Evolutionary conservation across 1,284 basidiomycete genomes (phyloP).

Genomic region (Tilletia caries): DNA sequence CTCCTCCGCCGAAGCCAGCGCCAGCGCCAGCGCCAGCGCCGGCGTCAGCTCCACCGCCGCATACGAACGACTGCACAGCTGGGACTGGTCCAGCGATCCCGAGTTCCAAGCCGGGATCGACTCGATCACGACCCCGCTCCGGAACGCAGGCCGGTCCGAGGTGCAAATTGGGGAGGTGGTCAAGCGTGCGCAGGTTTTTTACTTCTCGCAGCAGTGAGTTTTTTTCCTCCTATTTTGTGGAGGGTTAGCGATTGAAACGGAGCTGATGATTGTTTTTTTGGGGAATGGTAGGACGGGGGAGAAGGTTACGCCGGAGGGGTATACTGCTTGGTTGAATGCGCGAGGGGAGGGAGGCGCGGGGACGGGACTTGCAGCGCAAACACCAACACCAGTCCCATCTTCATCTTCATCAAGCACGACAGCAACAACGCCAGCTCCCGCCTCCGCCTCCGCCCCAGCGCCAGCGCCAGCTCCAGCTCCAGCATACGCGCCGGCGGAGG

Average conservation of each 20-base stretch:
- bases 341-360: neutral
- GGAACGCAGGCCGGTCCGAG: slow-evolving; percentile 26
- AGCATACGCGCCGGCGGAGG: neutral
- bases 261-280: neutral
- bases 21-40: neutral
- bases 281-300: slow-evolving; percentile 22
- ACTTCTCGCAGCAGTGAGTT: slow-evolving; percentile 15
- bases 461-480: neutral
- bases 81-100: neutral
- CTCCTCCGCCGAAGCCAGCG: neutral
- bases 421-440: neutral
- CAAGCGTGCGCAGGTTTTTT: slow-evolving; percentile 33
- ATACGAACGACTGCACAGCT: slow-evolving; percentile 1
- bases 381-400: neutral
- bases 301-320: slow-evolving; percentile 28
- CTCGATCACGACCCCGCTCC: slow-evolving; percentile 32
- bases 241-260: neutral
- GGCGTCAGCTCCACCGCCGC: neutral
- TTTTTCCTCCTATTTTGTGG: neutral
- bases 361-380: no score
- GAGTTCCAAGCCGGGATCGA: slow-evolving; percentile 26
- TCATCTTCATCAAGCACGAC: neutral
- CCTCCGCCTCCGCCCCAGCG: neutral
- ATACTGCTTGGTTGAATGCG: slow-evolving; percentile 26
- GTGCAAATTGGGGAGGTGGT: slow-evolving; percentile 33